Conservation (phyloP, 169 alveolate species). For the Plasmodium gonderi region DNA sequence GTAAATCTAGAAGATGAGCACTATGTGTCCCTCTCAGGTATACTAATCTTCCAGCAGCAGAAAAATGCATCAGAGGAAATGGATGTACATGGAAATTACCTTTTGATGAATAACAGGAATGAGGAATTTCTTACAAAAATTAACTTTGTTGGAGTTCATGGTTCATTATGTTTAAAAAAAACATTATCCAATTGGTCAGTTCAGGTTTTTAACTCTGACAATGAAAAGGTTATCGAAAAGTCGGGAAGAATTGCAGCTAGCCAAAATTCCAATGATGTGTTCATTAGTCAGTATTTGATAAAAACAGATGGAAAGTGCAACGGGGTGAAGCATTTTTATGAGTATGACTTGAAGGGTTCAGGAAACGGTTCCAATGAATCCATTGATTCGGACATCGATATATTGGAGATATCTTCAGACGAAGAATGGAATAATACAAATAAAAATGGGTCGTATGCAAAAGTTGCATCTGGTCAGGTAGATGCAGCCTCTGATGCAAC, state of each 20-base stretch:
- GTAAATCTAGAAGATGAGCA: not conserved
- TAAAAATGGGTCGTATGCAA: not conserved
- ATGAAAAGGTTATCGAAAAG: slow-evolving; percentile 26
- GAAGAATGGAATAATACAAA: slow-evolving; percentile 1
- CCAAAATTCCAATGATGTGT: slow-evolving; percentile 73
- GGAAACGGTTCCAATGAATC: slow-evolving; percentile 32
- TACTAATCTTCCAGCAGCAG: slow-evolving; percentile 24
- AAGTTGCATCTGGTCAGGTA: not conserved
- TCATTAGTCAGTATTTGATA: slow-evolving; percentile 58
- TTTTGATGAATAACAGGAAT: slow-evolving; percentile 58
- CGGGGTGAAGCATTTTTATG: slow-evolving; percentile 40
- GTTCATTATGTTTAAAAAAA: slow-evolving; percentile 56
- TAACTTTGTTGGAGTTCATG: slow-evolving; percentile 31
- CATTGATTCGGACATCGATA: slow-evolving; percentile 59
- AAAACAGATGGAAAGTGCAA: slow-evolving; percentile 65
- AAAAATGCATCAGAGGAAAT: not conserved
- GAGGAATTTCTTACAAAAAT: slow-evolving; percentile 68
- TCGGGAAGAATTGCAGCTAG: slow-evolving; percentile 70
- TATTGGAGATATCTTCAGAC: slow-evolving; percentile 29
- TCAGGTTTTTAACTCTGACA: slow-evolving; percentile 13
- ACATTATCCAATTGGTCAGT: slow-evolving; percentile 65
- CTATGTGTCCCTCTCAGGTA: slow-evolving; percentile 39
- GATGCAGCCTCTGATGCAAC: not conserved
- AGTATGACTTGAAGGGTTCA: slow-evolving; percentile 36
- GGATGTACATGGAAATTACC: slow-evolving; percentile 32